Evolutionary conservation across 257 asterid genomes (phyloP), one percentile per base, ranked within the genome.

Genomic region (Fraxinus excelsior): DNA sequence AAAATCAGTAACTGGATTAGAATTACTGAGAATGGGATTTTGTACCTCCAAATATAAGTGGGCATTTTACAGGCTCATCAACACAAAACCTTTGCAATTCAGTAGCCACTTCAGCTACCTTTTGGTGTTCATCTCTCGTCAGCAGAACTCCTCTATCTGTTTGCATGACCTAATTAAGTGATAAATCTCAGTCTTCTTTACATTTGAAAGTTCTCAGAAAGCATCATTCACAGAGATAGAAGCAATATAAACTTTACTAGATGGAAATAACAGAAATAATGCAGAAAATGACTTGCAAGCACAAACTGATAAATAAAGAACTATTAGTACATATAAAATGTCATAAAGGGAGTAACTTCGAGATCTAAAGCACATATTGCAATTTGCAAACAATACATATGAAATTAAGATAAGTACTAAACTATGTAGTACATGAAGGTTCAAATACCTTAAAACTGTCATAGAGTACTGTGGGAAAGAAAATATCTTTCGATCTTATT

Each of bases 1-100:
- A 5, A 29, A 18, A 74, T 31, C 28, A 25, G 0, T 13, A 11
- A 49, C 67, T 4, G 31, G 31, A 28, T 23, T 26, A 21, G 21
- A 71, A 58, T 44, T 29, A 72, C 66, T 0, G 0, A n/a, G 65
- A 60, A 19, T 35, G 67, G 37, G 60, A 35, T 37, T 26, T 73
- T 87, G 86, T 73, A 94, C 97, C 99, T 88, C 99, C 97, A 56
- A 93, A 95, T 78, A 95, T 93, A 67, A 93, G 98, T 69, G 99
- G 97, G 76, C 92, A 95, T 74, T 88, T 93, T 28, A 93, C 97
- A 0, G 98, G 99, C 83, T 89, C 92, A 44, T 85, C 88, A 19
- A 93, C 88, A 73, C 99, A 93, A 35, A 85, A 93, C 7, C 31
- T 85, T 34, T 85, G 90, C 86, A 95, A 77, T 60, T 86, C 85